Evolutionary conservation across 2,329 filamentous ascomycete genomes (phyloP), one percentile per base, ranked within the genome.

Genomic region (Trichophyton simii): DNA sequence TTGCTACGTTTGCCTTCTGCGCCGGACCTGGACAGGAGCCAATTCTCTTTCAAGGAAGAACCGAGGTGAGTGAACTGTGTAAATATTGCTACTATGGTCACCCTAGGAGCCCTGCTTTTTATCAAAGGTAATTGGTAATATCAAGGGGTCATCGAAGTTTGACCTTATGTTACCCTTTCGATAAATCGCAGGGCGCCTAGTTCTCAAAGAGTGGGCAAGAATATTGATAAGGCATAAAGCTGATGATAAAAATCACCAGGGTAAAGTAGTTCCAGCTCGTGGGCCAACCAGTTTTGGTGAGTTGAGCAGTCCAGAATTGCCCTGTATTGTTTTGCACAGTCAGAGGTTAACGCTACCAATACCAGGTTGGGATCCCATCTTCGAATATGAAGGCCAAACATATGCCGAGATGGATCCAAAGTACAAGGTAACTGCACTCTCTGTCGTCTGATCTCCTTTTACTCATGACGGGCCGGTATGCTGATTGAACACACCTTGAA

Each of bases 1-100:
- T 99, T 54, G 96, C 92, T 77, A 99, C 94, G 0, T 99, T 99
- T 76, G 94, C 86, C 25, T 96, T 95, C 76, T 94, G 84, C 60
- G 82, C 86, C 65, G 94, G 92, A 0, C 94, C 91, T 3, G 91
- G 89, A 2, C 80, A 89, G 60, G 85, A 95, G 70, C 87, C 89
- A 1, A 80, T 95, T 31, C 79, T 97, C 15, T 99, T 99, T 76
- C 91, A 99, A 75, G 94, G 94, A 7, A 82, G 89, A 63, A 96
- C 91, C 11, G 81, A 88, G 67, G 88, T 90, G 76, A 58, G 41
- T 58, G 55, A 25, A 8, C 9, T 41, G 6, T 50, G 50, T 9
- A 9, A 22, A 41, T 0, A 25, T 57, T 11, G 22, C 18, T 60
- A 36, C 6, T 15, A 36, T 3, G 34, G 36, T 15, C 11, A 15